phyloP scores from a whole-genome alignment of 2,329 filamentous ascomycete species.

The Aspergillus piperis region DNA sequence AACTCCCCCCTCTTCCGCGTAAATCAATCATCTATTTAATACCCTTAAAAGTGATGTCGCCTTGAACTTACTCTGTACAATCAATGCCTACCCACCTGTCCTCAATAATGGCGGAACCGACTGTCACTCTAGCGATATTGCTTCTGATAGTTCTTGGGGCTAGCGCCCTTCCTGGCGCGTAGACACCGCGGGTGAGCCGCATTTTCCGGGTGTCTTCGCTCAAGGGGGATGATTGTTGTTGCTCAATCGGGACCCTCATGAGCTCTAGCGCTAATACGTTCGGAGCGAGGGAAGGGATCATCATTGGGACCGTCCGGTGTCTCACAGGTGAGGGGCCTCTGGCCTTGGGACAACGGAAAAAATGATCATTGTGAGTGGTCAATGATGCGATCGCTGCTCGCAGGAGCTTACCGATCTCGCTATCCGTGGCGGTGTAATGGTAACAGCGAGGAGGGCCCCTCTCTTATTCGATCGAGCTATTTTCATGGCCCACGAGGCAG shows the following conservation, averaged over 20 bases:
- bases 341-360: conserved; percentile 10
- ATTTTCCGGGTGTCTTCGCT: neutral
- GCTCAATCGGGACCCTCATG: conserved; percentile 7
- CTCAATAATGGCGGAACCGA: neutral
- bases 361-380: conserved; percentile 7
- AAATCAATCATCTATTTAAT: neutral
- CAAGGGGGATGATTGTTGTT: neutral
- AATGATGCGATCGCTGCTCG: conserved; percentile 7
- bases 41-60: neutral
- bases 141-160: conserved; percentile 2
- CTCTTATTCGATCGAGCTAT: neutral
- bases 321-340: conserved; percentile 21
- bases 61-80: too few relatives aligned
- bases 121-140: neutral
- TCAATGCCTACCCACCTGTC: neutral
- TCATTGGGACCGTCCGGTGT: conserved; percentile 15
- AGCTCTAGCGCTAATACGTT: conserved; percentile 5
- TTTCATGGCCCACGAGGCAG: conserved; percentile 3
- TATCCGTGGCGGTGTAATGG: conserved; percentile 12
- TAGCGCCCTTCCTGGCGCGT: conserved; percentile 3
- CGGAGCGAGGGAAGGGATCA: conserved; percentile 7
- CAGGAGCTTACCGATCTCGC: conserved; percentile 8
- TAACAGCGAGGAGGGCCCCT: neutral
- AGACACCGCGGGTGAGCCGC: conserved; percentile 8
- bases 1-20: neutral